phyloP scores from a whole-genome alignment of 768 basidiomycete genomes.

The Terana coerulea region DNA sequence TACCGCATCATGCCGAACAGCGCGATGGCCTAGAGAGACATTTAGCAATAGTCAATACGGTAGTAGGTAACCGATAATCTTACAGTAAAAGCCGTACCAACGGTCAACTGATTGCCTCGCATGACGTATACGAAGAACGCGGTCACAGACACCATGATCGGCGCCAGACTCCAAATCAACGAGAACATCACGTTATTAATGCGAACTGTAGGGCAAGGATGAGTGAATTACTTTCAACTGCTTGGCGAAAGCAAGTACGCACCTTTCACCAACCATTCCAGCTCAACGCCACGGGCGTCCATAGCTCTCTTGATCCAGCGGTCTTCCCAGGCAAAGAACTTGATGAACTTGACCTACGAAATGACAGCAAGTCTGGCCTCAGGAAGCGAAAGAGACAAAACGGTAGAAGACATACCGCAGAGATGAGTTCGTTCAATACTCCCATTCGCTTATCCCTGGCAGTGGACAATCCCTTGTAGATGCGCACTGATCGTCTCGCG shows the following conservation, averaged over 20 bases:
- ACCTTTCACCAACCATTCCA: conserved; percentile 78
- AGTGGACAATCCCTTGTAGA: conserved; percentile 54
- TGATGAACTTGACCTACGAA: conserved; percentile 65
- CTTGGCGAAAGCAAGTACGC: background rate
- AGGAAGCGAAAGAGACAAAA: background rate
- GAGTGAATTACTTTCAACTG: background rate
- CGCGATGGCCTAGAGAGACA: conserved; percentile 54
- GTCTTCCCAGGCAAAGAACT: conserved; percentile 81
- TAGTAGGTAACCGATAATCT: conserved; percentile 17
- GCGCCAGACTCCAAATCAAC: conserved; percentile 69
- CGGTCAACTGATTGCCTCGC: conserved; percentile 69
- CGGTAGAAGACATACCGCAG: conserved; percentile 40
- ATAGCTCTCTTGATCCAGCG: conserved; percentile 67
- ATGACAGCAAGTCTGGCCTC: background rate
- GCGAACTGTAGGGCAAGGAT: conserved; percentile 41
- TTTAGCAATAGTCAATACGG: background rate
- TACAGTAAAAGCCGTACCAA: conserved; percentile 82
- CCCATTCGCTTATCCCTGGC: conserved; percentile 77
- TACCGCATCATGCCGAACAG: conserved; percentile 83
- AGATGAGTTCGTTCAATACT: conserved; percentile 74
- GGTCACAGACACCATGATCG: conserved; percentile 75
- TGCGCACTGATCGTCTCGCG: conserved; percentile 53
- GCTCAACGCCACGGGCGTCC: conserved; percentile 64
- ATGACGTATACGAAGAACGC: conserved; percentile 74
- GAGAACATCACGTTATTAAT: conserved; percentile 72